Percentiles rank a stretch among this genome's conserved stretches.
Evolutionary conservation across 2,329 filamentous ascomycete species (phyloP).

Genomic region (Fusarium scirpi): DNA sequence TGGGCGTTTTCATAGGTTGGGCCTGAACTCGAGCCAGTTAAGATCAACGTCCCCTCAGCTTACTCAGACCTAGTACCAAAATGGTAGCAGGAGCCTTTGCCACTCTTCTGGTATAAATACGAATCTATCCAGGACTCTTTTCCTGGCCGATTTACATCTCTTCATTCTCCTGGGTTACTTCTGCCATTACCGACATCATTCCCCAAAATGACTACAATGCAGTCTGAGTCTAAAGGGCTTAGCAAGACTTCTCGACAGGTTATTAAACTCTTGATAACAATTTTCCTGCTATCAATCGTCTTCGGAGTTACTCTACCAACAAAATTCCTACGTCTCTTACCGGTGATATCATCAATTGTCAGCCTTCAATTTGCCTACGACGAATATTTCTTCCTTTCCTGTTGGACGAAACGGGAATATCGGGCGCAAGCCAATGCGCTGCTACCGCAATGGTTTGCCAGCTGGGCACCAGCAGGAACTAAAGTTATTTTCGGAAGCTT

Average conservation of each 20-base stretch:
- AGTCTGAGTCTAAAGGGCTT: neutral
- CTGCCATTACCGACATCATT: fast-evolving
- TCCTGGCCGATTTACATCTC: neutral
- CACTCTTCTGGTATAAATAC: neutral
- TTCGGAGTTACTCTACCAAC: neutral
- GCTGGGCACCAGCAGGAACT: neutral
- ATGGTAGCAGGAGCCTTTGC: neutral
- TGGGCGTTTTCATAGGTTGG: neutral
- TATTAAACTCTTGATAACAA: neutral
- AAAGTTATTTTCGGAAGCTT: neutral
- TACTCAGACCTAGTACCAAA: neutral
- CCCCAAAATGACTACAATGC: neutral
- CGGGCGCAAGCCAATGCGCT: neutral
- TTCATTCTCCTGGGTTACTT: neutral
- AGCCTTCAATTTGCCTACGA: slow-evolving; percentile 2
- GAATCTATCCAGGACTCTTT: neutral
- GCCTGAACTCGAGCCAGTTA: neutral
- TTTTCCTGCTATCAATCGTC: neutral
- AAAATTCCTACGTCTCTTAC: neutral
- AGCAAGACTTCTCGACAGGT: neutral
- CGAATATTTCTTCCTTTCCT: neutral
- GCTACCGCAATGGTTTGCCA: neutral
- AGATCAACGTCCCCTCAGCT: neutral
- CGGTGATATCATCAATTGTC: neutral
- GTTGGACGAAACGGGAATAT: neutral